phyloP scores from a whole-genome alignment of 257 asterid genomes.

The Solanum neorickii region DNA sequence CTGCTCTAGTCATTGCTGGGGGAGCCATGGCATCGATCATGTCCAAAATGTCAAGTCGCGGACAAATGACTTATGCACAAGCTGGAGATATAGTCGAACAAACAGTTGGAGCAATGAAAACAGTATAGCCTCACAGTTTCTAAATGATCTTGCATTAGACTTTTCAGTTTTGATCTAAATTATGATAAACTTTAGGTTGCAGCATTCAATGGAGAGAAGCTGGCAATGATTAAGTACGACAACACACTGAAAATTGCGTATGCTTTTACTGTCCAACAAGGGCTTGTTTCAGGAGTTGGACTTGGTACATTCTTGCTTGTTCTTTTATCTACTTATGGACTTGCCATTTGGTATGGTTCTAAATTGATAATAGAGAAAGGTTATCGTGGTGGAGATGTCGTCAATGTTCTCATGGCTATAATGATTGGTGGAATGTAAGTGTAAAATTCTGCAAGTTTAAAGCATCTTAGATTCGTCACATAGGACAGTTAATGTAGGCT shows the following conservation, averaged over 20 bases:
- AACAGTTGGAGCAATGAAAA: constrained; percentile 48
- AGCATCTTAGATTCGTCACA: not conserved
- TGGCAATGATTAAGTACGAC: constrained; percentile 30
- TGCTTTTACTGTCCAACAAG: constrained; percentile 40
- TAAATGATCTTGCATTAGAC: not conserved
- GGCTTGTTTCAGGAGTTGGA: constrained; percentile 52
- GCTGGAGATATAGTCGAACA: constrained; percentile 55
- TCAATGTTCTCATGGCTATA: constrained; percentile 39
- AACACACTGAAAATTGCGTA: constrained; percentile 34
- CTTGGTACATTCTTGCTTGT: constrained; percentile 29
- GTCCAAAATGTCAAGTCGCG: constrained; percentile 16
- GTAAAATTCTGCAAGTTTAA: not conserved
- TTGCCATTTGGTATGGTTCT: constrained; percentile 64
- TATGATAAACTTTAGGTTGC: constrained; percentile 36
- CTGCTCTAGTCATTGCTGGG: constrained; percentile 34
- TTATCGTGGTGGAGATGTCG: constrained; percentile 45
- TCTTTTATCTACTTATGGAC: constrained; percentile 38
- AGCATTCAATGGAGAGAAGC: constrained; percentile 54
- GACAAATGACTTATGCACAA: constrained; percentile 45
- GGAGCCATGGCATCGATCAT: constrained; percentile 17
- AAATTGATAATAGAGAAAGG: constrained; percentile 37
- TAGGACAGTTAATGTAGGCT: not conserved
- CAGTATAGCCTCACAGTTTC: constrained; percentile 19
- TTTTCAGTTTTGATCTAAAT: not conserved
- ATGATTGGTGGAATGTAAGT: constrained; percentile 29